These are phyloP conservation scores for Microdochium nivale DNA, from an alignment of 2,329 filamentous ascomycete genomes.

Conservation along the genomic window DNA sequence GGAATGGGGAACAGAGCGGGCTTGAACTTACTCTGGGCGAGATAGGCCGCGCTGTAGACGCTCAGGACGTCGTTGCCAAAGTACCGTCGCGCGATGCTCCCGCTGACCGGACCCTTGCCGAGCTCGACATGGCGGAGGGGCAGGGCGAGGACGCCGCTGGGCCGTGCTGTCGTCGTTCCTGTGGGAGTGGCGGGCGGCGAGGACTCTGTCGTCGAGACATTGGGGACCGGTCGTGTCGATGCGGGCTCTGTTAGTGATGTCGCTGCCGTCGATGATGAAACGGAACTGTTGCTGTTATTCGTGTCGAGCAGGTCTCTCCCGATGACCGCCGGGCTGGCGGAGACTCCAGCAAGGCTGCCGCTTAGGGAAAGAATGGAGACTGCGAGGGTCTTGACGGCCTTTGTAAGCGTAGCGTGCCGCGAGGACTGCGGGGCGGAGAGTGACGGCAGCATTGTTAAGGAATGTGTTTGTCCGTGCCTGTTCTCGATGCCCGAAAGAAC, in stretches of 20 bases:
- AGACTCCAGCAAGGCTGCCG: background rate
- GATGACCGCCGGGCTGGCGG: background rate
- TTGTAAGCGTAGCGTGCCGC: background rate
- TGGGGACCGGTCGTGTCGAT: background rate
- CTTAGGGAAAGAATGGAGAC: background rate
- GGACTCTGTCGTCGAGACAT: background rate
- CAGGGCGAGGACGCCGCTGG: conserved; percentile 12
- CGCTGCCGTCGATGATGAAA: background rate
- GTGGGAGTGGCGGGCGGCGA: conserved; percentile 4
- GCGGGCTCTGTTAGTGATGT: background rate
- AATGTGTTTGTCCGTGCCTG: background rate
- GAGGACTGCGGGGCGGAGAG: background rate
- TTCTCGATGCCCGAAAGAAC: too few species aligned
- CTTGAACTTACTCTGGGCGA: conserved; percentile 17
- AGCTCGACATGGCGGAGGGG: conserved; percentile 18
- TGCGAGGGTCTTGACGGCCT: background rate
- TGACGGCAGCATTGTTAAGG: background rate
- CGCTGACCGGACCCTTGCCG: conserved; percentile 10
- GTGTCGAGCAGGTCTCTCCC: background rate
- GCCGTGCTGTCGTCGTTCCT: conserved; percentile 6
- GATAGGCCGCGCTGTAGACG: conserved; percentile 20
- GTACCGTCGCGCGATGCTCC: conserved; percentile 16
- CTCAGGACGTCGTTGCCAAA: conserved; percentile 17
- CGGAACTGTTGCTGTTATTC: background rate
- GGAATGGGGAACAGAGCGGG: background rate